Evolutionary conservation across 805 yeast genomes (phyloP).

Genomic region (Yarrowia sp.): DNA sequence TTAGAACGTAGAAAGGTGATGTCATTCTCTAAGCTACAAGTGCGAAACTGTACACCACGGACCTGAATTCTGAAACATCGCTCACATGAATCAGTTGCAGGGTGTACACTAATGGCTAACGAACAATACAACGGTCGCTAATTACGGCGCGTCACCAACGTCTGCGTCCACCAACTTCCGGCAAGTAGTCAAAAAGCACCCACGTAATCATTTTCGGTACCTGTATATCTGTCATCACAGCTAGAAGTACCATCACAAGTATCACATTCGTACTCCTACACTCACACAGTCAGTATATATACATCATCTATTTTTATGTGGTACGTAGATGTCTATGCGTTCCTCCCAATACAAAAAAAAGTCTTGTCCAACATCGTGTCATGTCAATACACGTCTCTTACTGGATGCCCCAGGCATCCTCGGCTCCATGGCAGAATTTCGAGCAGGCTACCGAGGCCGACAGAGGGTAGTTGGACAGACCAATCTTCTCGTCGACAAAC

Average conservation of each 20-base stretch:
- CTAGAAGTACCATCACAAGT: no score
- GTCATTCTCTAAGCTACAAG: no score
- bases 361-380: not conserved
- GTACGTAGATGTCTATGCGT: constrained; percentile 19
- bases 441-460: constrained; percentile 98
- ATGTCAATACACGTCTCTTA: constrained; percentile 29
- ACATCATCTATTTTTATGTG: constrained; percentile 19
- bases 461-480: constrained; percentile 90
- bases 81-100: not conserved
- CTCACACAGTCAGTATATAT: not conserved
- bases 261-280: not conserved
- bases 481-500: constrained; percentile 92
- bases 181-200: no score
- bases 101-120: no score
- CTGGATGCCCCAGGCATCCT: constrained; percentile 91
- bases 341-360: not conserved
- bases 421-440: constrained; percentile 97
- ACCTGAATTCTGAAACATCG: no score
- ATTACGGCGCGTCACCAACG: not conserved
- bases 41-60: no score
- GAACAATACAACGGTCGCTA: no score
- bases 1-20: no score
- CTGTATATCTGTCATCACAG: no score
- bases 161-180: no score
- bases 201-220: no score